Evolutionary conservation across 2,329 filamentous ascomycete genomes (phyloP), one percentile per base, ranked within the genome.

Genomic region (Mycosphaerella arachidis): DNA sequence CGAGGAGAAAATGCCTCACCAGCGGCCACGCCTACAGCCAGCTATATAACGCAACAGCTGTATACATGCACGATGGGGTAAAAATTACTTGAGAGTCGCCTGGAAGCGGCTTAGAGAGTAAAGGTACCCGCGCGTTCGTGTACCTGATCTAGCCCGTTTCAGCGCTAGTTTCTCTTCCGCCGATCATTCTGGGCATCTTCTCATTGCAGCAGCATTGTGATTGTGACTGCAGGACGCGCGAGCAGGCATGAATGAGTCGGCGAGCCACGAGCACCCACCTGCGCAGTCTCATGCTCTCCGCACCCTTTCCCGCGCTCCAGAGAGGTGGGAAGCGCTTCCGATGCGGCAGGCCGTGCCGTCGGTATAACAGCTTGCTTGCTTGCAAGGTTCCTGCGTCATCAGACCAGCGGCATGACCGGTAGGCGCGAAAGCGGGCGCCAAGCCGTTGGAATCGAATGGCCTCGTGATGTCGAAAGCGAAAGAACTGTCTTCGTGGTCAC

Each of bases 21-120:
- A 50, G 24, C 31, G 7, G 27, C 43, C 29, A 57, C 18, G 55
- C 18, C 46, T 31, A 35, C 43, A 35, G 35, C 46, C 46, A 52
- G 18, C 35, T 50, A 50, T 50, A 57, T 57, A 51, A 52, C 56
- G 56, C 51, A 48, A 48, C 46, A 13, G 48, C 51, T 43, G 50
- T 48, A 16, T 43, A 33, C 46, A 57, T 57, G 55, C 55, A 48
- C 46, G 55, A 57, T 57, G 55, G 29, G 30, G 55, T 57, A 51
- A 57, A 35, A 57, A 48, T 57, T 57, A 57, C 55, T 37, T 52
- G 48, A 51, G 27, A 57, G 1, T 35, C 48, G 55, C 55, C 45
- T 57, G 45, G 18, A 35, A 50, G 33, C 55, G 45, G 46, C 46
- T 50, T 30, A 50, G 29, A 29, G 46, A 29, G 20, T 4, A 27